Evolutionary conservation across 345 rosid species (phyloP).

Genomic region (Eucalyptus marginata): DNA sequence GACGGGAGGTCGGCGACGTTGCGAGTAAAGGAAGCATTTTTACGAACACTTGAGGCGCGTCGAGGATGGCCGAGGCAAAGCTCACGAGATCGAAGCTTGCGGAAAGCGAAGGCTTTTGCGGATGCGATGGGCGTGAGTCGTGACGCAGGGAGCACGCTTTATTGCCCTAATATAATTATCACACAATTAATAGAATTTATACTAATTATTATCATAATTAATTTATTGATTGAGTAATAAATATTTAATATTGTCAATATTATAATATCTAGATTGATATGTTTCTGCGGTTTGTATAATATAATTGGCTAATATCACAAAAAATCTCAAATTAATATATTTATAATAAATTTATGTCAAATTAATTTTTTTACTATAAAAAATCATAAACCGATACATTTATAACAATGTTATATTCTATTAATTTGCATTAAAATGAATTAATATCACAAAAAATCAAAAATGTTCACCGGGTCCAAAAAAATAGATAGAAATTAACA

Average conservation of each 20-base stretch:
- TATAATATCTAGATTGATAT: background rate
- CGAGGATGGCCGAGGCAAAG: background rate
- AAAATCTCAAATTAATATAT: fast-evolving
- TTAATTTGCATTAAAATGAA: no score
- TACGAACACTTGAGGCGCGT: background rate
- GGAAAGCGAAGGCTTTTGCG: background rate
- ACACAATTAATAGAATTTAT: background rate
- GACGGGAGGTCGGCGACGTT: background rate
- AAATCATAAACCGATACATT: fast-evolving
- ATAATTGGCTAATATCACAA: fast-evolving
- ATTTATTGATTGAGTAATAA: background rate
- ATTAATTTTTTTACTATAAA: no score
- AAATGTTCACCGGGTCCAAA: no score
- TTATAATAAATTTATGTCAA: fast-evolving
- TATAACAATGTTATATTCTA: no score
- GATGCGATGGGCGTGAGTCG: background rate
- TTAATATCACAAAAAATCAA: no score
- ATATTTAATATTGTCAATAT: background rate
- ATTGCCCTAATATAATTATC: background rate
- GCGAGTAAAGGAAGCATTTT: background rate
- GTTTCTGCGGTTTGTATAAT: background rate
- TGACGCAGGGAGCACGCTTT: background rate
- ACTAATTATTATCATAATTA: background rate
- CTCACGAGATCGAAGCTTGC: background rate
- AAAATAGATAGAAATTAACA: no score